Base-by-base conservation (phyloP, 2,329 filamentous ascomycete genomes). In the Mycogone perniciosa region DNA sequence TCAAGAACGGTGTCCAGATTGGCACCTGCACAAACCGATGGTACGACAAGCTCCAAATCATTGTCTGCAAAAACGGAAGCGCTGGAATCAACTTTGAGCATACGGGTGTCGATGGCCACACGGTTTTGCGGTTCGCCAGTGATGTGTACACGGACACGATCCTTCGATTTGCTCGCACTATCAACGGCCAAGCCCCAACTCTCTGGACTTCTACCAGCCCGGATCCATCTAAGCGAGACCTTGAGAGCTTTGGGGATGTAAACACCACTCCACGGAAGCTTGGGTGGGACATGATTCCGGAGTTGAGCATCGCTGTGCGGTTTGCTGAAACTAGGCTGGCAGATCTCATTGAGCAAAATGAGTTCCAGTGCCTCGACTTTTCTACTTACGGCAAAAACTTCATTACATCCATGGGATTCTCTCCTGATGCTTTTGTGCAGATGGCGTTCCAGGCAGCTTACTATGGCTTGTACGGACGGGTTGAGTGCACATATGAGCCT, bases 31-130 rank as follows among this genome's bases (percentile, higher is more conserved):
- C 92, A 10, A 99, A 99, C 69, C 80, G 93, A 55, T 99, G 93
- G 93, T 99, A 99, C 64, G 93, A 99, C 72, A 99, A 99, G 73
- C 77, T 99, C 44, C 93, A 99, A 66, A 96, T 99, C 56, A 97
- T 99, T 49, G 93, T 99, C 46, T 97, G 93, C 77, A 95, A 96
- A 73, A 99, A 97, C 69, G 93, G 93, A 51, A 96, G 89, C 64
- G 93, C 93, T 0, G 93, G 93, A 5, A 97, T 99, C 81, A 99
- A 99, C 71, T 97, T 99, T 62, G 93, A 99, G 68, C 93, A 99
- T 64, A 99, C 93, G 0, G 93, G 93, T 58, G 92, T 99, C 5
- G 93, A 99, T 62, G 93, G 93, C 1, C 93, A 99, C 66, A 99
- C 93, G 0, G 93, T 99, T 26, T 79, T 99, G 48, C 86, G 93